phyloP scores from a whole-genome alignment of 352 stramenopile genomes.

The Blastocystis sp. region DNA sequence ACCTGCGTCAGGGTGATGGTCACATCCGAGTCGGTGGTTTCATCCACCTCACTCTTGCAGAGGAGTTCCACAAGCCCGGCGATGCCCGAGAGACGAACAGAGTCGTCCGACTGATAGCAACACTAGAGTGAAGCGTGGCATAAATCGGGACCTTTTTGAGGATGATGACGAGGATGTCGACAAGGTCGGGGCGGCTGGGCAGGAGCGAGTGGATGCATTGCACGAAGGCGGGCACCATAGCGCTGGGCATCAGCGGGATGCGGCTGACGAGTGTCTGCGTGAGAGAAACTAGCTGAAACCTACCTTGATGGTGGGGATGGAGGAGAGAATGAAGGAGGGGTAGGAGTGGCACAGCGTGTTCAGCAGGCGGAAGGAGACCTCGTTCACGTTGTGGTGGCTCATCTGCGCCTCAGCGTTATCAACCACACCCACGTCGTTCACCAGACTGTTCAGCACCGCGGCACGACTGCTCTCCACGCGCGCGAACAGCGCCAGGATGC shows the following conservation, averaged over 20 bases:
- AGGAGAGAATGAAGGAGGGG: slow-evolving; percentile 36
- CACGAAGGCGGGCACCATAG: slow-evolving; percentile 1
- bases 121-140: not conserved
- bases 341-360: slow-evolving; percentile 25
- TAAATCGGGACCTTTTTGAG: slow-evolving; percentile 37
- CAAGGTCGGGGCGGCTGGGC: slow-evolving; percentile 24
- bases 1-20: slow-evolving; percentile 26
- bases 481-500: slow-evolving; percentile 4
- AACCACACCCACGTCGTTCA: not conserved
- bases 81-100: slow-evolving; percentile 17
- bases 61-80: slow-evolving; percentile 20
- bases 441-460: not conserved
- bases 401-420: slow-evolving; percentile 2
- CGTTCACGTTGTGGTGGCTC: slow-evolving; percentile 3
- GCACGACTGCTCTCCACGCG: not conserved
- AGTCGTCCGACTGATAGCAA: slow-evolving; percentile 59
- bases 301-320: slow-evolving; percentile 27
- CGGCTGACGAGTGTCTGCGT: slow-evolving; percentile 42
- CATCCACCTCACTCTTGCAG: slow-evolving; percentile 18
- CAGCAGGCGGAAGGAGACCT: not conserved
- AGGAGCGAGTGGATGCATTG: slow-evolving; percentile 47
- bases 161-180: slow-evolving; percentile 41
- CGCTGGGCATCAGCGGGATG: slow-evolving; percentile 39
- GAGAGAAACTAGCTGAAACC: not conserved
- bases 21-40: no score